Evolutionary conservation across 2,329 filamentous ascomycete genomes (phyloP).

Genomic region (Arthrobotrys musiformis): DNA sequence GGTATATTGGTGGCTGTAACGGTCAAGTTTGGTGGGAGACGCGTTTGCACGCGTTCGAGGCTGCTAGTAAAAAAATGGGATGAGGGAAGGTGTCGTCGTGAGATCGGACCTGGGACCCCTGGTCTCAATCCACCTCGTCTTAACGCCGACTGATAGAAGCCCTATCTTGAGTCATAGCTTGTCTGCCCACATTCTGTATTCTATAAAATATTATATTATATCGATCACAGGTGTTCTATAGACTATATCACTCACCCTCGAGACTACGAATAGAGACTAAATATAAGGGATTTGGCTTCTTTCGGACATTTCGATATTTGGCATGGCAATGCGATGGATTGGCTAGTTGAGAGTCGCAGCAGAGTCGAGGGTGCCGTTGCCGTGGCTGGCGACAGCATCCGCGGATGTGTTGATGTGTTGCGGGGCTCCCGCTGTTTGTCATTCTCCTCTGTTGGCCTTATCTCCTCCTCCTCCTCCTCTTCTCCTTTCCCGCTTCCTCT

Average conservation of each 20-base stretch:
- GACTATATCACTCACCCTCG: too few species aligned
- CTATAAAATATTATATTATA: too few species aligned
- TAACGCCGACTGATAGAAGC: not conserved
- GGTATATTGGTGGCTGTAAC: not conserved
- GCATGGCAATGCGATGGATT: too few species aligned
- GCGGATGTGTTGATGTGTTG: slow-evolving; percentile 35
- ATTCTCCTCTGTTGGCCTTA: slow-evolving; percentile 23
- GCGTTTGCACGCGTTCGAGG: not conserved
- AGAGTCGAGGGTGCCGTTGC: not conserved
- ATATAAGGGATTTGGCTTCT: too few species aligned
- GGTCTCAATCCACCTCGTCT: not conserved
- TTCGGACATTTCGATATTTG: too few species aligned
- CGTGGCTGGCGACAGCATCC: not conserved
- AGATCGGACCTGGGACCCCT: not conserved
- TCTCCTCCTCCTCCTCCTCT: not conserved
- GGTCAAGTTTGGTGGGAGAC: too few species aligned
- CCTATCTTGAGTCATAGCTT: too few species aligned
- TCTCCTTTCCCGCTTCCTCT: not conserved
- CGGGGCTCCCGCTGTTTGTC: not conserved
- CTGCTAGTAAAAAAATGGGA: not conserved
- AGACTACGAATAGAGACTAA: too few species aligned
- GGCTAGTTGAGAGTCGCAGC: too few species aligned
- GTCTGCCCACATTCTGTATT: too few species aligned
- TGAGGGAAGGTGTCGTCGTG: not conserved
- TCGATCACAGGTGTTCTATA: too few species aligned